Evolutionary conservation across 2,329 filamentous ascomycete species (phyloP).

Genomic region (Xylaria sp.): DNA sequence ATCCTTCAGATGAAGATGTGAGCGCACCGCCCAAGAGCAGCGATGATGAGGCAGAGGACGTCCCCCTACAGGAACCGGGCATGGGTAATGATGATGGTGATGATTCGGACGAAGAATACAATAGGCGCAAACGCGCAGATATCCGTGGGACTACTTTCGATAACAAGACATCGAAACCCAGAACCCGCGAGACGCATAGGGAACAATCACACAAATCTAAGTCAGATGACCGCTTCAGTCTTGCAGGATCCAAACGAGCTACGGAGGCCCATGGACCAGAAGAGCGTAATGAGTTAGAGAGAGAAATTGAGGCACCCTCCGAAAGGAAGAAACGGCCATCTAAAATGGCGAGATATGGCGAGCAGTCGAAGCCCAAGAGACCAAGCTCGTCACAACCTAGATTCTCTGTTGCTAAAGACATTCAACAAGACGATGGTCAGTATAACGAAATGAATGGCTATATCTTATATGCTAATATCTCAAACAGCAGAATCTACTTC

Average conservation of each 20-base stretch:
- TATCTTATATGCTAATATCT: slow-evolving; percentile 5
- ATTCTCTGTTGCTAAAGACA: slow-evolving; percentile 24
- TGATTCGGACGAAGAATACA: slow-evolving; percentile 38
- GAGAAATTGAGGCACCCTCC: slow-evolving; percentile 20
- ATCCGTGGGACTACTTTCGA: slow-evolving; percentile 46
- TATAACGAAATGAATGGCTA: neutral
- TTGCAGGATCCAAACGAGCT: slow-evolving; percentile 35
- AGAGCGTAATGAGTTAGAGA: slow-evolving; percentile 23
- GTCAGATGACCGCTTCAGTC: slow-evolving; percentile 27
- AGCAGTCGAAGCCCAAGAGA: slow-evolving; percentile 26
- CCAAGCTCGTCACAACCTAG: slow-evolving; percentile 22
- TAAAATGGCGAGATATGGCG: slow-evolving; percentile 21
- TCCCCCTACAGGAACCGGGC: neutral
- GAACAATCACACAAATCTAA: neutral
- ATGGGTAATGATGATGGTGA: slow-evolving; percentile 3
- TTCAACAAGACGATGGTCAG: slow-evolving; percentile 21
- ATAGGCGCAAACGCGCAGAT: slow-evolving; percentile 35
- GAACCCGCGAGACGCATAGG: neutral
- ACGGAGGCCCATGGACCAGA: slow-evolving; percentile 23
- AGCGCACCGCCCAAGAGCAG: slow-evolving; percentile 37
- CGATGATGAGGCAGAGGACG: slow-evolving; percentile 33
- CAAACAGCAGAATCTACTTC: slow-evolving; percentile 4
- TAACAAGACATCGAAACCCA: neutral
- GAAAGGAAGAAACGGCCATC: slow-evolving; percentile 10
- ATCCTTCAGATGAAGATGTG: slow-evolving; percentile 31